These are phyloP conservation scores for Penicillium aurantiogriseum DNA, from an alignment of 2,329 filamentous ascomycete genomes.

Conservation along the genomic window DNA sequence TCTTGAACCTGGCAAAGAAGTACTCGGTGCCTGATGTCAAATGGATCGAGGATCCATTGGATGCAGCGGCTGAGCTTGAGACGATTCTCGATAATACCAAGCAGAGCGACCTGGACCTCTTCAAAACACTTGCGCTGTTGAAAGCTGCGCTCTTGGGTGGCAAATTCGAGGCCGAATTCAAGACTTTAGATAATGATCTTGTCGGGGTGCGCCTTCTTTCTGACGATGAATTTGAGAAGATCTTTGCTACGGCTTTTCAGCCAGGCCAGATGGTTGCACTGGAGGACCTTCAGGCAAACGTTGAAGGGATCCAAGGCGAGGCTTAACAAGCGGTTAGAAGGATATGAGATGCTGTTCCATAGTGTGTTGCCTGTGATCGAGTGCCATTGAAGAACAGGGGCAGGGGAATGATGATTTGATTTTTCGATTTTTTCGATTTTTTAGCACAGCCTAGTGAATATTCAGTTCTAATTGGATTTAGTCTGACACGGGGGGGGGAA, in stretches of 20 bases:
- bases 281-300: neutral
- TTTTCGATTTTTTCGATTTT: neutral
- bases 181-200: conserved; percentile 2
- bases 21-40: neutral
- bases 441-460: neutral
- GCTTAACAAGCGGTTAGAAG: neutral
- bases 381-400: neutral
- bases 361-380: neutral
- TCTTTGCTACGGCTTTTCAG: neutral
- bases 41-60: neutral
- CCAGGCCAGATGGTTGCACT: neutral
- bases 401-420: neutral
- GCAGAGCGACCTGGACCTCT: neutral
- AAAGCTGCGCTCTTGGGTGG: conserved; percentile 3
- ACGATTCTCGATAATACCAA: neutral
- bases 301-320: neutral
- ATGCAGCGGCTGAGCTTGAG: neutral
- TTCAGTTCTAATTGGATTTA: neutral
- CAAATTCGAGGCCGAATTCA: neutral
- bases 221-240: conserved; percentile 1
- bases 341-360: neutral
- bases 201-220: neutral
- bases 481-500: too few species aligned
- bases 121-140: neutral
- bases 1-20: conserved; percentile 2